Evolutionary conservation across 2,329 filamentous ascomycete genomes (phyloP).

Genomic region (Aspergillus sp.): DNA sequence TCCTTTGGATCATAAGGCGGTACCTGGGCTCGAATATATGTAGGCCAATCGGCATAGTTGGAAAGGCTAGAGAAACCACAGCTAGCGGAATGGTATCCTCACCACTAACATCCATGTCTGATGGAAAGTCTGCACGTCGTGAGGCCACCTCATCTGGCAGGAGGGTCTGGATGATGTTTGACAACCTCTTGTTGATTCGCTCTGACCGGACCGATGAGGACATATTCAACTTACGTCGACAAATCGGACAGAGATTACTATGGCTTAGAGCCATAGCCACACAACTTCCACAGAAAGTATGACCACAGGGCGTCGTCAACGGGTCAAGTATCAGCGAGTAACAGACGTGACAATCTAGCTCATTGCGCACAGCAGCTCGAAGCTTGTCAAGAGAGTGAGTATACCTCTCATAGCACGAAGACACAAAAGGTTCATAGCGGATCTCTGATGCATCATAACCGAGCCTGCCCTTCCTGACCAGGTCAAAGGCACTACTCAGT

Average conservation of each 20-base stretch:
- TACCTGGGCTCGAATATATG: conserved; percentile 94
- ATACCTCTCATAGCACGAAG: conserved; percentile 40
- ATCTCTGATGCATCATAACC: conserved; percentile 56
- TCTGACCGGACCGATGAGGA: conserved; percentile 51
- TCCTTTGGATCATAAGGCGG: conserved; percentile 81
- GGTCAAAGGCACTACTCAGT: conserved; percentile 64
- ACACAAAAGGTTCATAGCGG: conserved; percentile 42
- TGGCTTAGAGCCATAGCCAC: conserved; percentile 75
- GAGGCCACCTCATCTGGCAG: conserved; percentile 66
- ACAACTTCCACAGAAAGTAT: conserved; percentile 84
- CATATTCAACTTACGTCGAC: conserved; percentile 64
- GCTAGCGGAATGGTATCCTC: conserved; percentile 71
- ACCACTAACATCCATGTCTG: conserved; percentile 51
- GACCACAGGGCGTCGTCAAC: conserved; percentile 80
- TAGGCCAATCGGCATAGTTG: conserved; percentile 78
- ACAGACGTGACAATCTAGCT: conserved; percentile 87
- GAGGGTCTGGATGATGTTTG: conserved; percentile 64
- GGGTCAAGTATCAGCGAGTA: conserved; percentile 80
- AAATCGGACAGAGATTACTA: conserved; percentile 76
- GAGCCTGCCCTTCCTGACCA: conserved; percentile 64
- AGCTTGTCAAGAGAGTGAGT: conserved; percentile 55
- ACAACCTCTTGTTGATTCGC: conserved; percentile 63
- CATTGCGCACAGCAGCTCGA: conserved; percentile 62
- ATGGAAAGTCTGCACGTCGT: conserved; percentile 56
- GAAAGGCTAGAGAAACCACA: conserved; percentile 78